Conservation (phyloP, 169 alveolate genomes). For the Theileria annulata region DNA sequence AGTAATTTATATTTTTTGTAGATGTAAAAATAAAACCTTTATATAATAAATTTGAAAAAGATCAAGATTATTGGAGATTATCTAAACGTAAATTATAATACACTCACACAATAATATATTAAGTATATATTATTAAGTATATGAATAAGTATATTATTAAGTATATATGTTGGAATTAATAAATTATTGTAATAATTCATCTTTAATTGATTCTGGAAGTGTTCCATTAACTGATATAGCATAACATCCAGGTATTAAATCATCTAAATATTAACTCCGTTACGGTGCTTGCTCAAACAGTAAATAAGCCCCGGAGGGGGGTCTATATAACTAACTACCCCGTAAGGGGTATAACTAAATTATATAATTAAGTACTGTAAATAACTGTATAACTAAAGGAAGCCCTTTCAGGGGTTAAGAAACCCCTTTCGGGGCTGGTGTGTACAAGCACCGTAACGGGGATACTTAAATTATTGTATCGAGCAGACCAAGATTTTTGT, state of each 20-base stretch:
- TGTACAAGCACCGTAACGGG: neutral
- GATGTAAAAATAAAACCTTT: neutral
- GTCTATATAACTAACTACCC: no score
- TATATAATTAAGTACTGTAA: no score
- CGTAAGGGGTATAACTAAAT: no score
- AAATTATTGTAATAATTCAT: slow-evolving; percentile 35
- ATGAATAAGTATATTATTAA: no score
- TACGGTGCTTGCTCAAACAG: no score
- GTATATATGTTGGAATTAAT: no score
- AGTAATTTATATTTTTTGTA: no score
- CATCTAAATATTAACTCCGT: slow-evolving; percentile 28
- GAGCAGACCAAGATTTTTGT: slow-evolving; percentile 86
- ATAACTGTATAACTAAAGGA: neutral
- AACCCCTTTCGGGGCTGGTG: no score
- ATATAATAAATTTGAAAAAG: neutral
- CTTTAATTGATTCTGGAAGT: slow-evolving; percentile 75
- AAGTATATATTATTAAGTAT: no score
- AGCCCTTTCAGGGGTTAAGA: no score
- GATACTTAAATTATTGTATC: slow-evolving; percentile 77
- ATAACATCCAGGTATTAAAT: slow-evolving; percentile 84
- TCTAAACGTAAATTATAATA: neutral
- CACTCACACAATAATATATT: neutral
- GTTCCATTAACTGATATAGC: slow-evolving; percentile 87
- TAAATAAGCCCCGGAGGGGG: no score
- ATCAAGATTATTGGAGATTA: neutral